These are phyloP conservation scores for Coemansia sp. DNA, from an alignment of 192 early-diverging fungal species.

Conservation along the genomic window DNA sequence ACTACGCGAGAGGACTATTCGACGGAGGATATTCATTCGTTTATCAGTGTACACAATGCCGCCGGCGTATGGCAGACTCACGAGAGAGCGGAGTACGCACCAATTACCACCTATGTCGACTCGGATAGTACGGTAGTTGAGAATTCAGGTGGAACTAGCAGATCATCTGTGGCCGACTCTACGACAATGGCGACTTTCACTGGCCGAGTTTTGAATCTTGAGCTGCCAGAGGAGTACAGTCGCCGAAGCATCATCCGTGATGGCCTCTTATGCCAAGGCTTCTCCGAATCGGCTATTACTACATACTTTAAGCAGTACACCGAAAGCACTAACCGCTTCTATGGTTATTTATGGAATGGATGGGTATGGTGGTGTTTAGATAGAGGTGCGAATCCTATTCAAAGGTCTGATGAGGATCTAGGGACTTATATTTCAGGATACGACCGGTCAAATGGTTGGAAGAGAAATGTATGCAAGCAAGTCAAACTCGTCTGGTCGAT, in stretches of 20 bases:
- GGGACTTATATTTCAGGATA: neutral
- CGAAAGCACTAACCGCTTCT: neutral
- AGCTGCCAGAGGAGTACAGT: neutral
- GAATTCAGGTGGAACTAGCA: no score
- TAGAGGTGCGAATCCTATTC: neutral
- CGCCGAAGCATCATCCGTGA: neutral
- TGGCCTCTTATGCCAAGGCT: neutral
- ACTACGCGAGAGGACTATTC: no score
- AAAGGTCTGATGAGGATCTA: neutral
- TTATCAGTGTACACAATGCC: no score
- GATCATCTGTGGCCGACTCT: no score
- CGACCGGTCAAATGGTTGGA: neutral
- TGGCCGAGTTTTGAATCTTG: neutral
- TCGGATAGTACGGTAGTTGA: no score
- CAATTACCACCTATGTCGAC: no score
- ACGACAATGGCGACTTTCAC: neutral
- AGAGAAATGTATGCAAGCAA: neutral
- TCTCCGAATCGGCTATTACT: neutral
- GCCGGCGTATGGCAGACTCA: no score
- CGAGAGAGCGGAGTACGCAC: no score
- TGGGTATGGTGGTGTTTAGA: neutral
- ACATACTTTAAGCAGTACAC: neutral
- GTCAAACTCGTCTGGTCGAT: neutral
- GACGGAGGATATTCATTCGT: no score
- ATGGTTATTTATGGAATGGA: neutral